Evolutionary conservation across 2,329 filamentous ascomycete genomes (phyloP).

Genomic region (Hypoxylon sp.): DNA sequence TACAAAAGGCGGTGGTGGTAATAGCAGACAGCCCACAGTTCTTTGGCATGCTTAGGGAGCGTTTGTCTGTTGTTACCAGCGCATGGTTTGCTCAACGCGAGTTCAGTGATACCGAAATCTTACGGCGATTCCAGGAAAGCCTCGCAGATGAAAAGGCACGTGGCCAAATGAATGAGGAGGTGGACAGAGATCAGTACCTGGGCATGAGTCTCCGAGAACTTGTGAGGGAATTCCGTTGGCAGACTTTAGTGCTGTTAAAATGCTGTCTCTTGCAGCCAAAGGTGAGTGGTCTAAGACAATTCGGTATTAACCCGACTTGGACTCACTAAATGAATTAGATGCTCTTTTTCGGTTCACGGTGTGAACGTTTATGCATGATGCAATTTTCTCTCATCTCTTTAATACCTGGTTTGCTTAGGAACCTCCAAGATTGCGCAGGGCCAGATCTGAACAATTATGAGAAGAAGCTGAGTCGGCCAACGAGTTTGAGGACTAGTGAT

Average conservation of each 20-base stretch:
- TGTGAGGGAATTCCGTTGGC: conserved; percentile 93
- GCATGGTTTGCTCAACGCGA: conserved; percentile 97
- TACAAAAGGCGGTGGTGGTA: conserved; percentile 97
- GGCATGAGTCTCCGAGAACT: conserved; percentile 91
- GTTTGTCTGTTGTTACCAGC: conserved; percentile 89
- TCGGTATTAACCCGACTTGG: neutral
- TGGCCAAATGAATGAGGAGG: conserved; percentile 72
- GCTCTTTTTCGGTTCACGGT: conserved; percentile 98
- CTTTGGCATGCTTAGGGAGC: conserved; percentile 91
- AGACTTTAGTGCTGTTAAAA: conserved; percentile 94
- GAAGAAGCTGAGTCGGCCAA: conserved; percentile 80
- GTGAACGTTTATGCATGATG: conserved; percentile 96
- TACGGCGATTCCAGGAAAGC: conserved; percentile 92
- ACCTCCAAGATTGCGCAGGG: conserved; percentile 94
- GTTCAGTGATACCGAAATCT: conserved; percentile 91
- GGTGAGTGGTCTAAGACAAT: conserved; percentile 63
- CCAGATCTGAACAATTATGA: conserved; percentile 91
- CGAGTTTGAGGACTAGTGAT: conserved; percentile 91
- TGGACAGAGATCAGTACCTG: conserved; percentile 87
- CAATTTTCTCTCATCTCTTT: conserved; percentile 97
- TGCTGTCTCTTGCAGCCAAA: conserved; percentile 95
- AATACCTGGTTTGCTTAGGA: conserved; percentile 91
- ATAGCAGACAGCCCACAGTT: conserved; percentile 91
- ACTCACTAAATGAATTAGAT: conserved; percentile 72
- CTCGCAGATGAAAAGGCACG: conserved; percentile 77